Conservation (phyloP, 2,329 filamentous ascomycete genomes). For the Aquanectria penicillioides region DNA sequence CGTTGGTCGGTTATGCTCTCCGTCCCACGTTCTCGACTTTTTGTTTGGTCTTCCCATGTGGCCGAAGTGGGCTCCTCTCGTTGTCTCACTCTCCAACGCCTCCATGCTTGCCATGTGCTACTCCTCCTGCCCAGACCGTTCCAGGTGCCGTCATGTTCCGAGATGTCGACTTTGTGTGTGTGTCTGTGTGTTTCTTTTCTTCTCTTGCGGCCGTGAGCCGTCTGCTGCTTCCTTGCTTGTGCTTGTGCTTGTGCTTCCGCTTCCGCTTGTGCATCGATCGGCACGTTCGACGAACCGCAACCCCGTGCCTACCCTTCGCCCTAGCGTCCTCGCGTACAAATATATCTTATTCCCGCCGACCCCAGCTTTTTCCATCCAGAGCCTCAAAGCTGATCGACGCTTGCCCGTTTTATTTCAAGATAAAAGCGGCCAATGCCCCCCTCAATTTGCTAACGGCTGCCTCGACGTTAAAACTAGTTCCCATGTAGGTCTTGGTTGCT, state of each 20-base stretch:
- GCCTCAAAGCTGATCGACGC: constrained; percentile 12
- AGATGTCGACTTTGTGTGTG: too few relatives aligned
- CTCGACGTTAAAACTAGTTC: too few relatives aligned
- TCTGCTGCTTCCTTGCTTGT: neutral
- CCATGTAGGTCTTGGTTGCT: neutral
- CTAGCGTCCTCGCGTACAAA: constrained; percentile 1
- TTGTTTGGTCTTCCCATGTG: constrained; percentile 5
- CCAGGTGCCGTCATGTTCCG: too few relatives aligned
- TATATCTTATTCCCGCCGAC: constrained; percentile 18
- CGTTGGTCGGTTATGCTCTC: constrained; percentile 4
- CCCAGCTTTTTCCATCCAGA: constrained; percentile 1
- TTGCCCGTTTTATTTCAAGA: constrained; percentile 14
- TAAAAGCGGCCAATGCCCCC: neutral
- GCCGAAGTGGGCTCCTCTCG: neutral
- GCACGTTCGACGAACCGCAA: constrained; percentile 16
- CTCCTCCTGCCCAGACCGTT: too few relatives aligned
- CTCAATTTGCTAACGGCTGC: neutral
- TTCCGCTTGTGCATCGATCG: neutral
- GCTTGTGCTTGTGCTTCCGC: neutral
- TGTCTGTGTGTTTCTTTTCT: too few relatives aligned
- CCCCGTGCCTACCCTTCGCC: constrained; percentile 22
- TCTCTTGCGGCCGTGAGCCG: neutral
- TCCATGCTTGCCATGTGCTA: constrained; percentile 5
- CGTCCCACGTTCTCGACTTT: constrained; percentile 11
- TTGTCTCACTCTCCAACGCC: neutral